Base-by-base conservation (phyloP, 257 asterid species). In the Pogostemon cablin region DNA sequence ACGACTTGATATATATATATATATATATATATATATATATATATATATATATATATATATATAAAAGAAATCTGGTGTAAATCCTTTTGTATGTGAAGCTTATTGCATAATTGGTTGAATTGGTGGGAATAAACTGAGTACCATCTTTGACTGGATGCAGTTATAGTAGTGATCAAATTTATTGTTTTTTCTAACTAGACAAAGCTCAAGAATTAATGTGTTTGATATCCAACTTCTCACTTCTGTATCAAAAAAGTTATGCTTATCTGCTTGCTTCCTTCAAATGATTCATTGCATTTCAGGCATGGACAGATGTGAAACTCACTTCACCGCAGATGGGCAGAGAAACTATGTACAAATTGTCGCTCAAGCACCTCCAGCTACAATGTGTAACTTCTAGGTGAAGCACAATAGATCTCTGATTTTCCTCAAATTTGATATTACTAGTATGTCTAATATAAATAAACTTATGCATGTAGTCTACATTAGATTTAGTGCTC, bases 291-390 rank as follows among this genome's bases (percentile, higher is more conserved):
- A 3, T 58, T 44, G 52, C 42, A 58, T 82, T 79, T 73, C 83
- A 92, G 98, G 84, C 82, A 58, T 92, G 96, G 97, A 59, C 90
- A 50, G 96, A 92, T 74, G 93, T 92, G 81, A 90, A 92, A 77
- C 80, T 92, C 83, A 90, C 95, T 69, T 92, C 98, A 74, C 98
- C 97, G 64, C 98, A 92, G 81, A 92, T 92, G 98, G 85, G 78
- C 61, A 90, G 97, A 84, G 98, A 88, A 86, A 88, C 87, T 53
- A 65, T 74, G 84, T 92, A 84, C 81, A 92, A 92, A 82, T 38
- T 92, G 80, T 87, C 98, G 1, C 86, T 90, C 42, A 85, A 82
- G 78, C 62, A 81, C 73, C 88, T 86, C 43, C 77, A 77, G 73
- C 86, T 90, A 74, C 90, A 88, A 67, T 49, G 80, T 69, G 86